phyloP scores from a whole-genome alignment of 352 stramenopile species.

The Elongisporangium senticosum region DNA sequence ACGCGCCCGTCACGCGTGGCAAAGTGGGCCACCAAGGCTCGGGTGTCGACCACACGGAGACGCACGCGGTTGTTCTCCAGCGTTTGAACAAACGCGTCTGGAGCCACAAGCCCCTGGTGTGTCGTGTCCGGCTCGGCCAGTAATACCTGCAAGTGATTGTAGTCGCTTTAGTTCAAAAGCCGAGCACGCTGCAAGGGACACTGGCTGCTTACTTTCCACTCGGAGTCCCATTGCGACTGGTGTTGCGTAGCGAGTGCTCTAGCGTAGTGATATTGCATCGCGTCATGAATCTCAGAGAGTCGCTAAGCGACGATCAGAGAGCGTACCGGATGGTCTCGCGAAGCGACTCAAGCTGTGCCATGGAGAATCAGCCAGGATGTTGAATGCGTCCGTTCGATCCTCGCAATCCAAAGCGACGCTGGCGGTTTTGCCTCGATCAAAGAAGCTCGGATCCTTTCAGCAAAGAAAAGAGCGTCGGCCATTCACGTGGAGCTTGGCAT shows the following conservation, averaged over 20 bases:
- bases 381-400: background rate
- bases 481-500: too few relatives aligned
- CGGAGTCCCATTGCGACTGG: background rate
- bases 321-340: slow-evolving; percentile 25
- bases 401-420: background rate
- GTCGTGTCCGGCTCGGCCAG: slow-evolving; percentile 22
- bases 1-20: slow-evolving; percentile 34
- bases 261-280: too few relatives aligned
- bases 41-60: slow-evolving; percentile 18
- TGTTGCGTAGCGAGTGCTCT: background rate
- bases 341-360: slow-evolving; percentile 4
- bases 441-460: too few relatives aligned
- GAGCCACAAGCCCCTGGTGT: slow-evolving; percentile 28
- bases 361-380: background rate
- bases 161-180: background rate
- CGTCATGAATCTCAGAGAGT: too few relatives aligned
- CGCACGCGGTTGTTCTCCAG: slow-evolving; percentile 41
- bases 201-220: background rate
- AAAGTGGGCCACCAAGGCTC: slow-evolving; percentile 37
- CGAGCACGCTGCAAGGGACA: background rate
- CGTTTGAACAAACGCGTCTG: slow-evolving; percentile 39
- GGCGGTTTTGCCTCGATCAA: background rate
- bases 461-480: too few relatives aligned
- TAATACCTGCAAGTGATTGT: slow-evolving; percentile 16
- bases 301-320: background rate